Evolutionary conservation across 176 grass and related monocot genomes (phyloP).

Genomic region (Oryza punctata): DNA sequence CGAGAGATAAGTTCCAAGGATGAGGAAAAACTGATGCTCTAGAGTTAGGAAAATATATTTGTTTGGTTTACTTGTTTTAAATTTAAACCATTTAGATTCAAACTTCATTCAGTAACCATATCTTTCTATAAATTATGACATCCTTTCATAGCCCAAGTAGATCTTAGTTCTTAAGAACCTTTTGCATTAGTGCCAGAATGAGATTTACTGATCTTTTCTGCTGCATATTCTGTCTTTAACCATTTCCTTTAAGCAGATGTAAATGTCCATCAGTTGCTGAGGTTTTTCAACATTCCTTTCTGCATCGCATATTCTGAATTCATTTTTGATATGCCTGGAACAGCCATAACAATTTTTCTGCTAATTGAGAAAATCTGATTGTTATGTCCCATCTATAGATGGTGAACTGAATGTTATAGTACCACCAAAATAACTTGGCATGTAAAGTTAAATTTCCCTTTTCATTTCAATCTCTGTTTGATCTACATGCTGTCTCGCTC

Average conservation of each 20-base stretch:
- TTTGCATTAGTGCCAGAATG: slow-evolving; percentile 7
- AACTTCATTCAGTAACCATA: slow-evolving; percentile 10
- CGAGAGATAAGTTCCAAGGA: slow-evolving; percentile 6
- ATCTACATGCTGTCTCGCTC: background rate
- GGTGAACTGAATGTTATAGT: background rate
- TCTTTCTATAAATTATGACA: slow-evolving; percentile 10
- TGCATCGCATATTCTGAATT: background rate
- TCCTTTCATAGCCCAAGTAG: slow-evolving; percentile 18
- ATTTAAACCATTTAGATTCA: background rate
- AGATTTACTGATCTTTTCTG: background rate
- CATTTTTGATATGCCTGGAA: background rate
- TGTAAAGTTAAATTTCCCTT: background rate
- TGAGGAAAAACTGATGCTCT: background rate
- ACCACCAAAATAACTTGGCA: background rate
- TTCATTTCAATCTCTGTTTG: background rate
- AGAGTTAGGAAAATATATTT: background rate
- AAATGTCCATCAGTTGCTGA: background rate
- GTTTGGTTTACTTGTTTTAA: slow-evolving; percentile 26
- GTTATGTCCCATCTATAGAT: background rate
- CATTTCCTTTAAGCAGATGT: background rate
- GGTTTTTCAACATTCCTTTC: background rate
- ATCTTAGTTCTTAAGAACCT: slow-evolving; percentile 19
- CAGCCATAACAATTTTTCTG: background rate
- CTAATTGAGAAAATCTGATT: background rate
- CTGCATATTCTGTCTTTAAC: background rate